Evolutionary conservation across 331 rosid genomes (phyloP).

Genomic region (Prunus yedoensis): DNA sequence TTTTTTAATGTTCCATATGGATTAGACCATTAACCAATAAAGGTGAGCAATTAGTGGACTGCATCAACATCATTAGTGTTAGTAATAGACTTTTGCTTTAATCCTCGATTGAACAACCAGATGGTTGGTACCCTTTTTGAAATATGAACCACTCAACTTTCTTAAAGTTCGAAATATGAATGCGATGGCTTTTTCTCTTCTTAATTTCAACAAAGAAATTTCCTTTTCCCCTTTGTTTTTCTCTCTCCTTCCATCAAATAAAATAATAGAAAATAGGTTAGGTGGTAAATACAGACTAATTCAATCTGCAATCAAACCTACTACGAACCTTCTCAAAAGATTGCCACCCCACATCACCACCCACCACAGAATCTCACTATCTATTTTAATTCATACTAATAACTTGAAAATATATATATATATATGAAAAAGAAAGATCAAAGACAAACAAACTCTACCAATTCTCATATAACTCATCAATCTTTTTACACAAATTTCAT

Average conservation of each 20-base stretch:
- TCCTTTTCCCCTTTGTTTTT: not conserved
- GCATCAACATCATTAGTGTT: conserved; percentile 14
- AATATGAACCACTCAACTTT: not conserved
- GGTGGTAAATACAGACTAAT: conserved; percentile 36
- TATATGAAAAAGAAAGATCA: not conserved
- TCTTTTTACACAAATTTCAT: not conserved
- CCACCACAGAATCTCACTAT: not conserved
- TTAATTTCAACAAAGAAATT: conserved; percentile 8
- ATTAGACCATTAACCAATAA: not conserved
- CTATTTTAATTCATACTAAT: not conserved
- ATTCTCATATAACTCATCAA: conserved; percentile 9
- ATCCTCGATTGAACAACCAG: conserved; percentile 6
- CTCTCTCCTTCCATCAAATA: not conserved
- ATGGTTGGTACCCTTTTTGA: not conserved
- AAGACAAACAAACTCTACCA: not conserved
- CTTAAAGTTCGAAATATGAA: not conserved
- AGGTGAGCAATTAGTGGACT: not conserved
- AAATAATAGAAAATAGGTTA: conserved; percentile 10
- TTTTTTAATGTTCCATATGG: not conserved
- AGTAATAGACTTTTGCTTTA: conserved; percentile 5
- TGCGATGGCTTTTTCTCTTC: not conserved
- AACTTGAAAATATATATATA: not conserved
- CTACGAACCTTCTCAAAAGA: conserved; percentile 22
- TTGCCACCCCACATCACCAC: not conserved
- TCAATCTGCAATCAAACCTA: conserved; percentile 26